phyloP scores from a whole-genome alignment of 345 rosid species.

The rapeseed (Brassica napus) region DNA sequence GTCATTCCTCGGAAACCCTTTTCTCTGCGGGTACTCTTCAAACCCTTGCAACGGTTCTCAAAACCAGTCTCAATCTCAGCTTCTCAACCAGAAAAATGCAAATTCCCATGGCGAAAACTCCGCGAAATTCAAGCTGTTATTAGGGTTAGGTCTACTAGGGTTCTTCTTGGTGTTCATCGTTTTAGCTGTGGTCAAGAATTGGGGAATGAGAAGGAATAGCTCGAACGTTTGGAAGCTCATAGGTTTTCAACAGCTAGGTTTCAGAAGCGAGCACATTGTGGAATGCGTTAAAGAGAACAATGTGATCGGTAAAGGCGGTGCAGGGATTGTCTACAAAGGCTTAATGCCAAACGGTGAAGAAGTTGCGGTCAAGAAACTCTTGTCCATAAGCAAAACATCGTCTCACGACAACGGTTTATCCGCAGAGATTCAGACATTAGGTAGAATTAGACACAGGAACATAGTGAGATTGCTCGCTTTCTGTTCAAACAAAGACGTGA shows the following conservation, averaged over 20 bases:
- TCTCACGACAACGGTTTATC: slow-evolving; percentile 81
- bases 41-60: slow-evolving; percentile 59
- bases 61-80: slow-evolving; percentile 35
- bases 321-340: slow-evolving; percentile 84
- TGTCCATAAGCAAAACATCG: slow-evolving; percentile 60
- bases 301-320: slow-evolving; percentile 89
- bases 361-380: slow-evolving; percentile 82
- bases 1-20: slow-evolving; percentile 78
- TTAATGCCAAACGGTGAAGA: slow-evolving; percentile 82
- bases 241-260: slow-evolving; percentile 77
- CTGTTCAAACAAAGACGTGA: slow-evolving; percentile 79
- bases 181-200: slow-evolving; percentile 67
- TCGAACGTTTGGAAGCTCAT: slow-evolving; percentile 81
- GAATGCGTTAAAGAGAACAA: slow-evolving; percentile 91
- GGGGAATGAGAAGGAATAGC: slow-evolving; percentile 37
- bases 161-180: slow-evolving; percentile 69
- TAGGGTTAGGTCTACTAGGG: slow-evolving; percentile 66
- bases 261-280: slow-evolving; percentile 65
- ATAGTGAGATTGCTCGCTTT: slow-evolving; percentile 83
- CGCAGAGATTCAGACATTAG: slow-evolving; percentile 87
- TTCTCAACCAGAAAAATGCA: slow-evolving; percentile 33
- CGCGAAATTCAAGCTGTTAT: slow-evolving; percentile 66
- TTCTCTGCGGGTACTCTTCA: slow-evolving; percentile 70
- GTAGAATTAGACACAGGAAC: slow-evolving; percentile 86
- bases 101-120: slow-evolving; percentile 40